Evolutionary conservation across 169 alveolate species (phyloP), one percentile per base, ranked within the genome.

Genomic region (Plasmodium relictum): DNA sequence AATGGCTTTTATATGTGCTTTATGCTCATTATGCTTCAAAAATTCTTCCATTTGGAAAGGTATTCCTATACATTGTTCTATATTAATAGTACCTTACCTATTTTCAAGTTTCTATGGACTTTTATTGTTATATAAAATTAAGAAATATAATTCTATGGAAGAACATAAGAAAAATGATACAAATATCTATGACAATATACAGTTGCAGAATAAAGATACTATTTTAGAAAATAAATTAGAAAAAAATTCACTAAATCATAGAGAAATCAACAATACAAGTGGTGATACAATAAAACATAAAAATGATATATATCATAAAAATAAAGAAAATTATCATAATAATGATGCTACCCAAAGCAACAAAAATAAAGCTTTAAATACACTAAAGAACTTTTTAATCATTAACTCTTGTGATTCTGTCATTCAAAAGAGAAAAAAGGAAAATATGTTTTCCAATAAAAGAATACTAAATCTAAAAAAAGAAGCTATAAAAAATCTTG

Each of bases 1-100:
- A 14, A 80, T 80, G 90, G 83, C 90, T 41, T 80, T 80, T 56
- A 80, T 80, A 54, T 80, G 90, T 41, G 74, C 90, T 31, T 48
- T 80, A 0, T 80, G 90, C 31, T 80, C 90, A 37, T 59, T 80
- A n/a, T 80, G 59, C 50, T 80, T 80, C 83, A 68, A 80, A 69
- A 80, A 80, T 22, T 68, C 85, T 41, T 59, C 73, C 42, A 68
- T 80, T 26, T 80, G 90, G 90, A 80, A 80, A 59, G 61, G 44
- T 59, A 68, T 80, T 22, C 90, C 90, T 20, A 61, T 80, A 6
- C 80, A 68, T 54, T 80, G 90, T 45, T 80, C 90, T 31, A 56
- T 56, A 16, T 56, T 80, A 18, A 48, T 80, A 26, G 90, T 80
- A 52, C 90, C 90, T 24, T 80, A 41, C 54, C 37, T 80, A 10